A percentile compares a stretch with the other conserved stretches of the same genome.
Conservation (phyloP, 371 early-diverging fungal species). For the Apophysomyces variabilis region DNA sequence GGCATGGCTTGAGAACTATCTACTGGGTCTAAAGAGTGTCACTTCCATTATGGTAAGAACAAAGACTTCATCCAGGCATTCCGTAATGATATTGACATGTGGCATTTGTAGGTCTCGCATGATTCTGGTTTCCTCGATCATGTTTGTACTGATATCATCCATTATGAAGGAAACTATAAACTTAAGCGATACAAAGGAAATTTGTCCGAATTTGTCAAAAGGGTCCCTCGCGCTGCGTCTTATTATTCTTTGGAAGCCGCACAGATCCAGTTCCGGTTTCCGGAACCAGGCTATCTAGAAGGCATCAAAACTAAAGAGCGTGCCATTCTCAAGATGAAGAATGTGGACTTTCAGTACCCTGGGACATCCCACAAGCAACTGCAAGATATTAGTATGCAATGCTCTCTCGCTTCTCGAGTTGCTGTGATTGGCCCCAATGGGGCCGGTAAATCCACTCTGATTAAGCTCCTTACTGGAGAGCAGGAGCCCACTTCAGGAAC, state of each 20-base stretch:
- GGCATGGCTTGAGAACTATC: slow-evolving; percentile 81
- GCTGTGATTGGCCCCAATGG: slow-evolving; percentile 77
- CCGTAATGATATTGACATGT: not conserved
- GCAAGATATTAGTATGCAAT: slow-evolving; percentile 58
- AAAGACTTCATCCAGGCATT: not conserved
- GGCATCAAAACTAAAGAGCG: slow-evolving; percentile 76
- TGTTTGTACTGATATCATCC: slow-evolving; percentile 80
- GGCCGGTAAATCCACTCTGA: slow-evolving; percentile 69
- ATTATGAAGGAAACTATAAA: slow-evolving; percentile 71
- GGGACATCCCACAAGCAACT: slow-evolving; percentile 57
- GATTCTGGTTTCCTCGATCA: slow-evolving; percentile 86
- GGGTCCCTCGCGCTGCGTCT: slow-evolving; percentile 75
- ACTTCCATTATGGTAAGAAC: slow-evolving; percentile 71
- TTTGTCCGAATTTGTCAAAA: slow-evolving; percentile 79
- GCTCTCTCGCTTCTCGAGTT: slow-evolving; percentile 71
- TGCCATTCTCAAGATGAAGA: slow-evolving; percentile 66
- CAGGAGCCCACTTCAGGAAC: slow-evolving; percentile 38
- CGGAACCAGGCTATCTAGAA: slow-evolving; percentile 71
- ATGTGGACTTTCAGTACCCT: slow-evolving; percentile 69
- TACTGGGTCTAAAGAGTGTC: slow-evolving; percentile 65
- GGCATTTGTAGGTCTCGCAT: slow-evolving; percentile 63
- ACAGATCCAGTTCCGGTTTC: slow-evolving; percentile 61
- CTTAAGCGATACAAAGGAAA: slow-evolving; percentile 82
- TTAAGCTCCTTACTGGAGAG: slow-evolving; percentile 82
- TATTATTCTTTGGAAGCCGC: slow-evolving; percentile 69